Evolutionary conservation across 306 rosid genomes (phyloP).

Genomic region (Medicago truncatula): DNA sequence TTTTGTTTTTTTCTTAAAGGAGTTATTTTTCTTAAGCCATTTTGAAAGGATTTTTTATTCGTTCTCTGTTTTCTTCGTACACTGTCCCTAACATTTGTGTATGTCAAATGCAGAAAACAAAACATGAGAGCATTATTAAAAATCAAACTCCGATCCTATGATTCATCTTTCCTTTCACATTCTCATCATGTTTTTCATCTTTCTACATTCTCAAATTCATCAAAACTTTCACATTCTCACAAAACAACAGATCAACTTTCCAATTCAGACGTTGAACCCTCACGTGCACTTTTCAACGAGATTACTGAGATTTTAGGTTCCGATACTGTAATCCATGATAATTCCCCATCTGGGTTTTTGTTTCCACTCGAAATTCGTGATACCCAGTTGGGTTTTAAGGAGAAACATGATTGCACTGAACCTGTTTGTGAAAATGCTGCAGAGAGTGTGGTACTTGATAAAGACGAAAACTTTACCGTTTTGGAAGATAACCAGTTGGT

Average conservation of each 20-base stretch:
- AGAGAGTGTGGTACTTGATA: constrained; percentile 39
- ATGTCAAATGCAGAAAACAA: background rate
- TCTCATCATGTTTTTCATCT: constrained; percentile 38
- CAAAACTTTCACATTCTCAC: constrained; percentile 35
- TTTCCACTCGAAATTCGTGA: constrained; percentile 31
- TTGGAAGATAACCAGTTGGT: constrained; percentile 46
- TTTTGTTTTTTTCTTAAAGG: no score
- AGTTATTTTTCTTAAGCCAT: no score
- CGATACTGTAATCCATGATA: constrained; percentile 40
- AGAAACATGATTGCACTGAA: constrained; percentile 39
- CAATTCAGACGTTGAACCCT: constrained; percentile 4
- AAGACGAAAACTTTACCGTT: constrained; percentile 15
- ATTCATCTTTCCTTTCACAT: constrained; percentile 18
- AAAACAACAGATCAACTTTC: constrained; percentile 20
- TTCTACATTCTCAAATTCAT: constrained; percentile 35
- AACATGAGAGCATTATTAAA: constrained; percentile 45
- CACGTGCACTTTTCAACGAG: constrained; percentile 56
- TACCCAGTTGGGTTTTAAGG: background rate
- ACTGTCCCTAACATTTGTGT: no score
- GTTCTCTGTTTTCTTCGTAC: no score
- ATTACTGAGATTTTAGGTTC: constrained; percentile 74
- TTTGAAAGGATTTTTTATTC: no score
- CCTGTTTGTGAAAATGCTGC: constrained; percentile 61
- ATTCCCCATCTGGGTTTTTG: constrained; percentile 47
- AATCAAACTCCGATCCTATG: constrained; percentile 25